phyloP scores from a whole-genome alignment of 148 eudicot species.

The Heliosperma pusillum region DNA sequence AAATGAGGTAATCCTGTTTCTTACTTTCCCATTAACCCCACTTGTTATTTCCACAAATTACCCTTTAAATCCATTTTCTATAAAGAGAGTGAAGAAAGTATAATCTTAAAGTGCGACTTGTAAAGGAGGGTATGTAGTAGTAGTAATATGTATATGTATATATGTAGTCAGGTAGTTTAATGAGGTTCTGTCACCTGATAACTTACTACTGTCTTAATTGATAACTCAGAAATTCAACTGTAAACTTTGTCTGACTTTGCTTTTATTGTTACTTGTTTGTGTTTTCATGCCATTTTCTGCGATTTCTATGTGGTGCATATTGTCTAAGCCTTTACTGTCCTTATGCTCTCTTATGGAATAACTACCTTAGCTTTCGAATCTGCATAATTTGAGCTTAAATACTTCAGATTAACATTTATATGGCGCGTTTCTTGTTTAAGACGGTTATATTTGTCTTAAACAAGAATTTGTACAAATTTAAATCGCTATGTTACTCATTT shows the following conservation, averaged over 20 bases:
- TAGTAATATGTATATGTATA: no score
- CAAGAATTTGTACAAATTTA: no score
- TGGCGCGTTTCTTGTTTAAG: no score
- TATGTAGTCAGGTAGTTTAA: neutral
- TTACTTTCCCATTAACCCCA: neutral
- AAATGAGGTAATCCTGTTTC: no score
- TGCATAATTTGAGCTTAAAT: no score
- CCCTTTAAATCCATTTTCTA: neutral
- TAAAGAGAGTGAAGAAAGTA: neutral
- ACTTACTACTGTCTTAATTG: conserved; percentile 16
- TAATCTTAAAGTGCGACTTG: no score
- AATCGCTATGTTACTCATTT: no score
- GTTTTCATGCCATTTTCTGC: conserved; percentile 8
- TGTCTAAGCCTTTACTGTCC: neutral
- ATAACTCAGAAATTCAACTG: conserved; percentile 13
- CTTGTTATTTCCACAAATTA: neutral
- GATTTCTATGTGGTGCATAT: neutral
- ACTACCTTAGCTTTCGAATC: no score
- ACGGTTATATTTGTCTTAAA: no score
- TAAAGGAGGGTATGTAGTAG: no score
- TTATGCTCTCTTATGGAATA: no score
- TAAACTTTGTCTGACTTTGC: conserved; percentile 5
- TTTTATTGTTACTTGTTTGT: conserved; percentile 12
- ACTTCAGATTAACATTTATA: no score
- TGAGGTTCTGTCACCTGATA: conserved; percentile 20